Evolutionary conservation across 2,329 filamentous ascomycete genomes (phyloP).

Genomic region (Monilinia polystroma): DNA sequence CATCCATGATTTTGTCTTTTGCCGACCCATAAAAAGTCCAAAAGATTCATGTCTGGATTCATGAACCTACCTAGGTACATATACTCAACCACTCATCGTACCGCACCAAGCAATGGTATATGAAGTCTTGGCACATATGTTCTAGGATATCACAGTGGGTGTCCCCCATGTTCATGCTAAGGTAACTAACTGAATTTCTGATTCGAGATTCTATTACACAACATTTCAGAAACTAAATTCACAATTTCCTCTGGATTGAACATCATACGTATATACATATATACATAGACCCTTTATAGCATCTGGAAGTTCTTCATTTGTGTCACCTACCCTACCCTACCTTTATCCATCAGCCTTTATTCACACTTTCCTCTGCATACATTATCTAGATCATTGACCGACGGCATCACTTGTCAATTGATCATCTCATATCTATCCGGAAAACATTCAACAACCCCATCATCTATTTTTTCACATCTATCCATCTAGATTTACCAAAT

Average conservation of each 20-base stretch:
- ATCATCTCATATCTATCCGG: neutral
- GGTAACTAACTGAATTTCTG: constrained; percentile 3
- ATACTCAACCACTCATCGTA: constrained; percentile 8
- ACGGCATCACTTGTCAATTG: neutral
- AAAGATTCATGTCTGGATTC: constrained; percentile 12
- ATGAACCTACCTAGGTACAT: neutral
- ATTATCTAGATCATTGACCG: neutral
- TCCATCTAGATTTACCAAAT: neutral
- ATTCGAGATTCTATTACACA: constrained; percentile 20
- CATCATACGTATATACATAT: neutral
- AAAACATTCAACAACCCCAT: neutral
- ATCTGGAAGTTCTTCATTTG: neutral
- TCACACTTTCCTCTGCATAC: neutral
- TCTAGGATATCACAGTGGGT: constrained; percentile 1
- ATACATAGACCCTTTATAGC: constrained; percentile 7
- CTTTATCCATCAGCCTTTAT: constrained; percentile 2
- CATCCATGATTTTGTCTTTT: neutral
- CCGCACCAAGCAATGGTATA: constrained; percentile 1
- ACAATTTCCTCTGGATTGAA: neutral
- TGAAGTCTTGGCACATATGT: constrained; percentile 16
- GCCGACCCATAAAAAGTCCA: constrained; percentile 7
- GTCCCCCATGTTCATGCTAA: constrained; percentile 16
- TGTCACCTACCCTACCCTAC: neutral
- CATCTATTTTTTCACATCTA: neutral
- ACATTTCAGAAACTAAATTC: constrained; percentile 2